Base-by-base conservation (phyloP, 345 rosid genomes). In the Bruguiera parviflora region DNA sequence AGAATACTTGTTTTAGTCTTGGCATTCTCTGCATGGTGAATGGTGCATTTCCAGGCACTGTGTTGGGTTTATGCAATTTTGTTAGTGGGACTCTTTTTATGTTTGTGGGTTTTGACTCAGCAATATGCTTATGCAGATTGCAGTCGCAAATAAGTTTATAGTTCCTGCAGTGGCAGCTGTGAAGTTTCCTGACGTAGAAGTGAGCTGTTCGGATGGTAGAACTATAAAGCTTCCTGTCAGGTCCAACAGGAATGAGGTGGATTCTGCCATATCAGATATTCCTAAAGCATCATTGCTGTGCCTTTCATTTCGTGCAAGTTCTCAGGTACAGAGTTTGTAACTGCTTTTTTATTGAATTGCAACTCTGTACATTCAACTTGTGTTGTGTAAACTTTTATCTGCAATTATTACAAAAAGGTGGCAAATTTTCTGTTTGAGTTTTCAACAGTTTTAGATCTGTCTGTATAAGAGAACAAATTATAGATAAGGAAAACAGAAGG, bases 221-320 rank as follows among this genome's bases (percentile, higher is more conserved):
- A 69, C 65, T 35, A 57, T 78, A 69, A 95, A 87, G 80, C 77
- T 95, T 72, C 99, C 99, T 13, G 29, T 83, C 72, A 31, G 78
- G 75, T 73, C 73, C 21, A 67, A 58, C 56, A 80, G 71, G 55
- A 69, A 71, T 65, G 77, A 18, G n/a, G 76, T 53, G 29, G 66
- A 76, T 77, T 58, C 76, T 35, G 79, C 73, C 61, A 22, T 60
- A 20, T 63, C 73, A 18, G 67, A 73, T 77, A 70, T 52, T 68
- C 89, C 88, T 35, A 84, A 75, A 76, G 96, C 75, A 46, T 84
- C 92, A 55, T 74, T 95, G 65, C 55, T 95, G 15, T 95, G 99
- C 58, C 88, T 95, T 52, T 75, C 92, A 18, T 92, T 92, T 69
- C 87, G 98, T 47, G 94, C 93, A 22, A 87, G 75, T 74, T 95